Percentiles rank a stretch among this genome's conserved stretches.
phyloP scores from a whole-genome alignment of 345 rosid genomes.

The Pugionium dolabratum region DNA sequence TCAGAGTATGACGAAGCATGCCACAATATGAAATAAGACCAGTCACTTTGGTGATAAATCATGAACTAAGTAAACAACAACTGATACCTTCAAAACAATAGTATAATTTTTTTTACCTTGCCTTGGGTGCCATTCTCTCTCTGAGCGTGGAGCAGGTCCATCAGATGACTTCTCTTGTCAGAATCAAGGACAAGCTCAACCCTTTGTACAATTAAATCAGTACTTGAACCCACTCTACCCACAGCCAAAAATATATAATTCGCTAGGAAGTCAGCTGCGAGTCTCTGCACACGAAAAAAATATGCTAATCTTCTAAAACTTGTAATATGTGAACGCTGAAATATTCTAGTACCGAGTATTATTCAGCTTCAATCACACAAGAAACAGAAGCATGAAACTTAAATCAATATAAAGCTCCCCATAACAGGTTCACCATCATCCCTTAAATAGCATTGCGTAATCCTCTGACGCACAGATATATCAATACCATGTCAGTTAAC shows the following conservation, averaged over 20 bases:
- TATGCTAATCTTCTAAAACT: constrained; percentile 12
- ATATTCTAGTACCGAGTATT: constrained; percentile 1
- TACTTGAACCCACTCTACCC: constrained; percentile 98
- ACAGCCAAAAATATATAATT: constrained; percentile 90
- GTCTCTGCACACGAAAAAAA: constrained; percentile 64
- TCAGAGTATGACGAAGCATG: constrained; percentile 3
- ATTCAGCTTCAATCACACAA: constrained; percentile 18
- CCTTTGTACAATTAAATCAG: constrained; percentile 95
- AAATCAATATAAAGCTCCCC: constrained; percentile 12
- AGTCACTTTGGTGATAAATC: neutral
- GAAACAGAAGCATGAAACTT: constrained; percentile 17
- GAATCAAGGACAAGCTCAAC: constrained; percentile 91
- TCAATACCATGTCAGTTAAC: neutral
- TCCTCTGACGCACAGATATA: constrained; percentile 20
- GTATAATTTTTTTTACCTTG: constrained; percentile 54
- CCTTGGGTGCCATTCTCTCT: constrained; percentile 70
- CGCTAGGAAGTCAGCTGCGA: constrained; percentile 87
- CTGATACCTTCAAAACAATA: neutral
- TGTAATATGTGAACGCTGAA: constrained; percentile 5
- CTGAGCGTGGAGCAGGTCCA: constrained; percentile 99
- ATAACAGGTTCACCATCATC: constrained; percentile 7
- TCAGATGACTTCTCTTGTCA: constrained; percentile 98
- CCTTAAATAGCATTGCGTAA: neutral
- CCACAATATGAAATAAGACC: neutral
- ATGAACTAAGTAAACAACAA: neutral